Percentiles rank a stretch among this genome's conserved stretches.
These are phyloP conservation scores for Pelargonium cotyledonis DNA, from an alignment of 441 rosid species.

Conservation along the genomic window DNA sequence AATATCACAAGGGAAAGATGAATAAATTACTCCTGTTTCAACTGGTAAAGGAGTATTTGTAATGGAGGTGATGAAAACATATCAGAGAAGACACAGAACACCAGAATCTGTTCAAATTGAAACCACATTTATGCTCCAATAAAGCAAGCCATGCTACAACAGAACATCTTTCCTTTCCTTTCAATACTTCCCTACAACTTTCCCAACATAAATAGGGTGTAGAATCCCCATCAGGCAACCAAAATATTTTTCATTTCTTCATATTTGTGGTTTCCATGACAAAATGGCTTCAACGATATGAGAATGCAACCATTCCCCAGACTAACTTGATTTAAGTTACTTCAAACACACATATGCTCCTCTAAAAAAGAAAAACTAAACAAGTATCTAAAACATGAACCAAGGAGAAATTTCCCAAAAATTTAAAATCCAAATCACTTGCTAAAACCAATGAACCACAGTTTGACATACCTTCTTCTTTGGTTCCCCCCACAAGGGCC, in stretches of 20 bases:
- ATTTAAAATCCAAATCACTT: neutral
- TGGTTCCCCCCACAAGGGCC: slow-evolving; percentile 49
- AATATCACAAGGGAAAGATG: neutral
- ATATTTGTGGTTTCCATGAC: neutral
- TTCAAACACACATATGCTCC: neutral
- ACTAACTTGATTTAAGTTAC: neutral
- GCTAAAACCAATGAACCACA: neutral
- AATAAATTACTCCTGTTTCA: neutral
- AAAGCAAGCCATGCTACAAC: neutral
- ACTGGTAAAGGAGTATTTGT: neutral
- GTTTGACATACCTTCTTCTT: slow-evolving; percentile 31
- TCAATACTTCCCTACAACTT: neutral
- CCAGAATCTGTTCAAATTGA: neutral
- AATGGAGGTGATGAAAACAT: neutral
- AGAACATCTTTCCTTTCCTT: neutral
- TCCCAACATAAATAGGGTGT: neutral
- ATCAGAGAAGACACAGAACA: neutral
- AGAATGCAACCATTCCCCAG: neutral
- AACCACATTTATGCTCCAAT: neutral
- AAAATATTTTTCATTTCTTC: neutral
- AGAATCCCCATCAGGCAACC: neutral
- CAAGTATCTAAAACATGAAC: neutral
- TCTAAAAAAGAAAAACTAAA: neutral
- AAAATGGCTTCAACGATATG: neutral
- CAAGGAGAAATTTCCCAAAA: neutral